Base-by-base conservation (phyloP, 164 flowering plant genomes). In the Sedum album region DNA sequence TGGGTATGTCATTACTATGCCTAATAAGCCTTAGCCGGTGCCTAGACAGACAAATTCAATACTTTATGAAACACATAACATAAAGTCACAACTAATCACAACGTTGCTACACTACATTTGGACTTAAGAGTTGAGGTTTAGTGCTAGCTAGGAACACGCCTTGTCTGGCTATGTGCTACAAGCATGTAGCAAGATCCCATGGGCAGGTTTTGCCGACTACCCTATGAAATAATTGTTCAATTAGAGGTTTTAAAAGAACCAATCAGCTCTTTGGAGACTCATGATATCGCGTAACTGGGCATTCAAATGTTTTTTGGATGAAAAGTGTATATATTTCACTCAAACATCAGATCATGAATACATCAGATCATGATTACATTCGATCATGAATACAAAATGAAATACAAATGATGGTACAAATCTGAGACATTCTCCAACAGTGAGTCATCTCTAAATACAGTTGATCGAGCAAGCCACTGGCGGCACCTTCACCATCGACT, bases 151-250 rank as follows among this genome's bases (percentile, higher is more conserved):
- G 17, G 28, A 26, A 13, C 17, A 28, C 0, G 28, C 60, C 60
- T 55, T 55, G 61, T 26, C 61, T 25, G 61, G 61, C 61, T 55
- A 55, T 28, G 57, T 51, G 53, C 53, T 48, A 48, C 23, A 48
- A n/a, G 57, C 23, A 51, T 51, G 31, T 55, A 26, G 31, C 61
- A 55, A 55, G 31, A 55, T 55, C 18, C 61, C 3, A 14, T 35
- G 31, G 61, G 61, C 31, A 55, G 31, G 61, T 55, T 55, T 10
- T 5, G 17, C 13, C 17, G 26, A 55, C 61, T 26, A 55, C 61
- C 61, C 31, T 55, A 26, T 25, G 61, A 10, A 55, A 55, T 7
- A 21, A 23, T 25, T 7, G 21, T 53, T 4, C 60, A 53, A 21
- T 21, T 28, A 55, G 57, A 21, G 53, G 53, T 48, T 21, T 48